Evolutionary conservation across 2,329 filamentous ascomycete genomes (phyloP).

Genomic region (Penicillium brevicompactum): DNA sequence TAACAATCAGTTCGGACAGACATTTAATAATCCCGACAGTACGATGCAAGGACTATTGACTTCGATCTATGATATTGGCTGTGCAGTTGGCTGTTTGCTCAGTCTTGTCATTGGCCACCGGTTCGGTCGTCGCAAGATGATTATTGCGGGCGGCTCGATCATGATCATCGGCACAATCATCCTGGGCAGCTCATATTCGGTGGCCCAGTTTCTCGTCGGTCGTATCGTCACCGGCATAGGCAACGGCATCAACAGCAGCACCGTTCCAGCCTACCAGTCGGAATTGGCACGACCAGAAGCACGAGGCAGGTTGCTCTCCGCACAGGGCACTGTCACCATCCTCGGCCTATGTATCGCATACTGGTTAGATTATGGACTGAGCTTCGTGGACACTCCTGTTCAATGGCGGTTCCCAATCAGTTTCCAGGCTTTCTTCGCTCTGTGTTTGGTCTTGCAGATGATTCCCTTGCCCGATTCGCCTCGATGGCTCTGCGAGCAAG

Average conservation of each 20-base stretch:
- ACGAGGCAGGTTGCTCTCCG: conserved; percentile 21
- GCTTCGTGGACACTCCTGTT: conserved; percentile 32
- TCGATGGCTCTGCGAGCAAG: conserved; percentile 38
- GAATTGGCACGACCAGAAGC: conserved; percentile 23
- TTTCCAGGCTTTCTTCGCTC: conserved; percentile 45
- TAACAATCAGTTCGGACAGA: conserved; percentile 42
- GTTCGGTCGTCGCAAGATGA: conserved; percentile 46
- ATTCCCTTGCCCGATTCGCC: conserved; percentile 44
- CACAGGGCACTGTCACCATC: conserved; percentile 41
- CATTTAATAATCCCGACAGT: conserved; percentile 41
- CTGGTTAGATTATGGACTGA: conserved; percentile 48
- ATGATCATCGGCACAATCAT: conserved; percentile 51
- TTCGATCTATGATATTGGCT: conserved; percentile 35
- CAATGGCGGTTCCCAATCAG: conserved; percentile 50
- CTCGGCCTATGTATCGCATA: conserved; percentile 53
- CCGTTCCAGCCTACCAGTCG: conserved; percentile 21
- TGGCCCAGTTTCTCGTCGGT: conserved; percentile 50
- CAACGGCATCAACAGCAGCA: conserved; percentile 27
- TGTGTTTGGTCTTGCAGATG: conserved; percentile 38
- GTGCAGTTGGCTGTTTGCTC: conserved; percentile 33
- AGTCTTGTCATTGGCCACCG: conserved; percentile 43
- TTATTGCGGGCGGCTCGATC: conserved; percentile 44
- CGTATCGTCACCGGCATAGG: conserved; percentile 51
- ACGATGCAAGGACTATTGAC: conserved; percentile 40
- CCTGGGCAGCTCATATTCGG: conserved; percentile 41